Evolutionary conservation across 2,329 filamentous ascomycete species (phyloP).

Genomic region (Trichoderma pleuroti): DNA sequence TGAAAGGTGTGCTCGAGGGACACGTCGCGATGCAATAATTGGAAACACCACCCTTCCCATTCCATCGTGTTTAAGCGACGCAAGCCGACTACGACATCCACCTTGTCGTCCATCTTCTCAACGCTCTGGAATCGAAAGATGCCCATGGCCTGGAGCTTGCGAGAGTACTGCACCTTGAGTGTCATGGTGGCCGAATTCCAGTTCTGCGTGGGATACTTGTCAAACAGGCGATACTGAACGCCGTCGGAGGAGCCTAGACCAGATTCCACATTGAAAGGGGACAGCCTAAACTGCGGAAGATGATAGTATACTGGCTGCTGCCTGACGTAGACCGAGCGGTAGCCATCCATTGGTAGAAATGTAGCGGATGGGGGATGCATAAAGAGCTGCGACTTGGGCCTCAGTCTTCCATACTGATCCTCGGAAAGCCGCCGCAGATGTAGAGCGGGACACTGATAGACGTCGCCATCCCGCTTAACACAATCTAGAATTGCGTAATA

Average conservation of each 20-base stretch:
- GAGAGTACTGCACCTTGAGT: conserved; percentile 10
- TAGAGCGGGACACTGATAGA: conserved; percentile 9
- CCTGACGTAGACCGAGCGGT: conserved; percentile 7
- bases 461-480: not conserved
- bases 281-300: conserved; percentile 13
- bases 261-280: conserved; percentile 7
- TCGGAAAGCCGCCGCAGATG: conserved; percentile 19
- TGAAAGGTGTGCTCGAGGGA: conserved; percentile 4
- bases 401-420: conserved; percentile 17
- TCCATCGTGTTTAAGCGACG: conserved; percentile 16
- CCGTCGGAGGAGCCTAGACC: not conserved
- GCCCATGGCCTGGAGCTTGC: conserved; percentile 14
- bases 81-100: conserved; percentile 15
- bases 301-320: conserved; percentile 14
- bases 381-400: conserved; percentile 11
- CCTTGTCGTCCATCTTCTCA: not conserved
- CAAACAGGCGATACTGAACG: conserved; percentile 12
- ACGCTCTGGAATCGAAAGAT: conserved; percentile 15
- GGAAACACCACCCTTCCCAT: conserved; percentile 18
- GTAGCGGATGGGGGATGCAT: not conserved
- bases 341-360: not conserved
- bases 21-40: not conserved
- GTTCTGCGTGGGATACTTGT: conserved; percentile 7
- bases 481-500: conserved; percentile 11
- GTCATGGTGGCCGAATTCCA: conserved; percentile 19